These are phyloP conservation scores for Persicaria maculosa DNA, from an alignment of 148 eudicot species.

Conservation along the genomic window DNA sequence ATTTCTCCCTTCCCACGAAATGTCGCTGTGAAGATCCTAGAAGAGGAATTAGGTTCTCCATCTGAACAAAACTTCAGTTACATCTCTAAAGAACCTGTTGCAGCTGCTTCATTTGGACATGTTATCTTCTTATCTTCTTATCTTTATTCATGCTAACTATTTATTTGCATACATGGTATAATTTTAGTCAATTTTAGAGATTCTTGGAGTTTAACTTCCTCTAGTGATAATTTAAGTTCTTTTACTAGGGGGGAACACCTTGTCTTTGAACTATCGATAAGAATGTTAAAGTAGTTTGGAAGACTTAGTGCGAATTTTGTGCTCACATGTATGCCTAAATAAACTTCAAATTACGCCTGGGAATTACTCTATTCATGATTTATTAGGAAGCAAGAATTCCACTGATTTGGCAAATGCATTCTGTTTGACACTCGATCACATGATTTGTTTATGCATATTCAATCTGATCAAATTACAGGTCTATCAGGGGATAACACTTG, in stretches of 20 bases:
- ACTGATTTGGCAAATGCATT: background rate
- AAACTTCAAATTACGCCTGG: no score
- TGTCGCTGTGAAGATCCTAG: slow-evolving; percentile 82
- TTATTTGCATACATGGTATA: background rate
- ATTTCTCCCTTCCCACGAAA: slow-evolving; percentile 88
- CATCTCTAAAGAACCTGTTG: slow-evolving; percentile 88
- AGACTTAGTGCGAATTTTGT: background rate
- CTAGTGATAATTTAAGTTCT: background rate
- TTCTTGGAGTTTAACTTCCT: background rate
- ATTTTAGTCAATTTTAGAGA: background rate
- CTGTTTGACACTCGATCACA: background rate
- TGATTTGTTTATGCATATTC: background rate
- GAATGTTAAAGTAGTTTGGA: no score
- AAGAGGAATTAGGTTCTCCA: slow-evolving; percentile 80
- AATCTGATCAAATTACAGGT: slow-evolving; percentile 40
- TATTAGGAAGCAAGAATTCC: background rate
- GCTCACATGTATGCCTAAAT: background rate
- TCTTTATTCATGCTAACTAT: slow-evolving; percentile 8
- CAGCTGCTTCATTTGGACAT: slow-evolving; percentile 99
- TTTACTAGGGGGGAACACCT: background rate
- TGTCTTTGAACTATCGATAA: no score
- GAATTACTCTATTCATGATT: background rate
- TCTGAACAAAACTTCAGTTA: slow-evolving; percentile 47
- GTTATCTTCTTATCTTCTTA: slow-evolving; percentile 36
- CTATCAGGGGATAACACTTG: slow-evolving; percentile 63